Evolutionary conservation across 306 rosid species (phyloP).

Genomic region (Ceratonia siliqua): DNA sequence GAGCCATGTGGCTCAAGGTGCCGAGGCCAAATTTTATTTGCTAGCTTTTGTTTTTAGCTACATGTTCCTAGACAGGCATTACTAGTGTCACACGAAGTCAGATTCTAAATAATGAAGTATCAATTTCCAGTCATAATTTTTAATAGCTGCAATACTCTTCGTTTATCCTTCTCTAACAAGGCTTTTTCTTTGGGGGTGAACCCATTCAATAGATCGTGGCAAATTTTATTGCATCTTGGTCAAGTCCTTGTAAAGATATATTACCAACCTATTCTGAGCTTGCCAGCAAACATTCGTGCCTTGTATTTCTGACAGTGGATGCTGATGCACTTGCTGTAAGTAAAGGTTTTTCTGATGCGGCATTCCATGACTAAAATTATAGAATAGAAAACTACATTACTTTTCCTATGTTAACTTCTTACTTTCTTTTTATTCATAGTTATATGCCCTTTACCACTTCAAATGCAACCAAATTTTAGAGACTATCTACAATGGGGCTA

Average conservation of each 20-base stretch:
- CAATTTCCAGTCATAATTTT: background rate
- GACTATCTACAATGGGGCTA: background rate
- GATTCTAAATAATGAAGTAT: background rate
- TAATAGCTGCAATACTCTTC: background rate
- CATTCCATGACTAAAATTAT: background rate
- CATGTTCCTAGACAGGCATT: background rate
- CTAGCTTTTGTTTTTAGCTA: background rate
- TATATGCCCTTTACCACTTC: background rate
- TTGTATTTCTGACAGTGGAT: conserved; percentile 61
- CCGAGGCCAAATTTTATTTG: background rate
- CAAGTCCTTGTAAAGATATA: conserved; percentile 62
- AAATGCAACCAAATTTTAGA: background rate
- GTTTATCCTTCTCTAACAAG: background rate
- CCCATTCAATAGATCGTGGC: conserved; percentile 56
- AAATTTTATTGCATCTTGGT: conserved; percentile 73
- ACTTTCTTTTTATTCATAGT: background rate
- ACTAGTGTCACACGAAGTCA: background rate
- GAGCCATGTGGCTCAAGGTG: background rate
- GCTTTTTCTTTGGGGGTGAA: background rate
- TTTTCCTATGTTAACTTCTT: background rate
- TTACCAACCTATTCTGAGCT: conserved; percentile 58
- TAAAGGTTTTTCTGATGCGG: background rate
- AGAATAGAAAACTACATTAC: background rate
- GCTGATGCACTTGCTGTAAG: conserved; percentile 66
- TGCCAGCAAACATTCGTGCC: conserved; percentile 53